Base-by-base conservation (phyloP, 164 flowering plant genomes). In the Chimonanthus praecox region DNA sequence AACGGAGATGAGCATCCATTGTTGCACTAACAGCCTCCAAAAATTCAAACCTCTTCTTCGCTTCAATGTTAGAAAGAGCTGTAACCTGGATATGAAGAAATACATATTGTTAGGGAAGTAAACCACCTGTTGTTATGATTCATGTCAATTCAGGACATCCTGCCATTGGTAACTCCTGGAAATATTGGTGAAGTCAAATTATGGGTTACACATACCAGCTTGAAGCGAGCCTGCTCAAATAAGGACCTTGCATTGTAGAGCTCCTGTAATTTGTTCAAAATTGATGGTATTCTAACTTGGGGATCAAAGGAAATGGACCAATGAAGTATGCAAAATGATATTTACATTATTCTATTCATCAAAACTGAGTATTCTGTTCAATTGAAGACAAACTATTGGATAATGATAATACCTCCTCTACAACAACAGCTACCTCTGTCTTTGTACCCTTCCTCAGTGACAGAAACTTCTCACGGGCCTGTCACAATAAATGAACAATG, bases 1-100 rank as follows among this genome's bases (percentile, higher is more conserved):
- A 96, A 58, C 94, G 94, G 76, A 96, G 97, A 85, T 96, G 98
- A 58, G 98, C 97, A 80, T 90, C 98, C 97, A 96, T 94, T 48
- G 95, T 88, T 48, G 94, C 96, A 81, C 98, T 90, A 74, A 96
- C 97, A 71, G 97, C 94, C 84, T 96, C 99, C 83, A 96, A 76
- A 78, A 96, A 96, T 79, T 96, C 99, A 85, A 87, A 96, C 80
- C 97, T 90, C 77, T 94, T 96, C 76, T 92, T 93, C 7, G 98
- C 97, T 68, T 96, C 99, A 76, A 94, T 90, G 79, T 82, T 84
- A 20, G 98, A 90, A 83, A 96, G 89, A 68, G 95, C 88, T 77
- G 92, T 87, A 62, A 96, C 92, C 99, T 94, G 72, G 62, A 73
- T 18, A 72, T 10, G 58, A 65, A 72, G 43, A 58, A 46, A 47